Conservation (phyloP, 805 yeast species). For the Myxozyma monticola region DNA sequence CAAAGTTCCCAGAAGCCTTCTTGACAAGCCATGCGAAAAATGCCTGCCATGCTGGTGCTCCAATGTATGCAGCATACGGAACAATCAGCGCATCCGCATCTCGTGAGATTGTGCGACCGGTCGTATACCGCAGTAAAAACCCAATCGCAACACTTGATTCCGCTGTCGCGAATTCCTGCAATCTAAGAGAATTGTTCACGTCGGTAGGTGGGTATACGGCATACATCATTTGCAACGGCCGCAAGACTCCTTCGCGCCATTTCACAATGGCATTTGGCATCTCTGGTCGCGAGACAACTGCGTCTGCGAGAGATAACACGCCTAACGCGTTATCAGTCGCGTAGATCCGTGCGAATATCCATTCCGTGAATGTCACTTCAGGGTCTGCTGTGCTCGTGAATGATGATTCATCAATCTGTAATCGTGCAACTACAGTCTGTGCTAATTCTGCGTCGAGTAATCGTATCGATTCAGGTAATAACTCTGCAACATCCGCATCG, state of each 20-base stretch:
- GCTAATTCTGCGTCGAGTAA: constrained; percentile 22
- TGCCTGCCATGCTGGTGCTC: constrained; percentile 18
- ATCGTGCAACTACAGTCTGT: constrained; percentile 20
- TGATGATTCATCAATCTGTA: not conserved
- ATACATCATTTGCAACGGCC: constrained; percentile 34
- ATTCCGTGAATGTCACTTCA: constrained; percentile 24
- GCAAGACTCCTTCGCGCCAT: constrained; percentile 38
- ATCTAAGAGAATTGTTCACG: constrained; percentile 8
- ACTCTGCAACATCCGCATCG: not conserved
- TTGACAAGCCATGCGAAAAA: constrained; percentile 18
- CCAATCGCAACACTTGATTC: constrained; percentile 31
- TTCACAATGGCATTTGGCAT: constrained; percentile 23
- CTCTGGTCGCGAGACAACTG: constrained; percentile 8
- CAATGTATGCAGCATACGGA: constrained; percentile 36
- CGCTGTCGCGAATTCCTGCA: constrained; percentile 20
- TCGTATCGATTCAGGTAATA: constrained; percentile 12
- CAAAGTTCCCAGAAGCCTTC: not conserved
- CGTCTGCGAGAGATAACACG: constrained; percentile 26
- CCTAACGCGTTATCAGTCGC: constrained; percentile 32
- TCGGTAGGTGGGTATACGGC: constrained; percentile 10
- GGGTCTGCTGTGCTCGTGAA: not conserved
- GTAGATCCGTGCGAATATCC: constrained; percentile 36
- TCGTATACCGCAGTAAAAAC: constrained; percentile 25
- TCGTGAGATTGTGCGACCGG: constrained; percentile 25
- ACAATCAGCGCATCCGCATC: constrained; percentile 34